A percentile compares a stretch with the other conserved stretches of the same genome.
These are phyloP conservation scores for Sisymbrium irio DNA, from an alignment of 345 rosid genomes.

Conservation along the genomic window DNA sequence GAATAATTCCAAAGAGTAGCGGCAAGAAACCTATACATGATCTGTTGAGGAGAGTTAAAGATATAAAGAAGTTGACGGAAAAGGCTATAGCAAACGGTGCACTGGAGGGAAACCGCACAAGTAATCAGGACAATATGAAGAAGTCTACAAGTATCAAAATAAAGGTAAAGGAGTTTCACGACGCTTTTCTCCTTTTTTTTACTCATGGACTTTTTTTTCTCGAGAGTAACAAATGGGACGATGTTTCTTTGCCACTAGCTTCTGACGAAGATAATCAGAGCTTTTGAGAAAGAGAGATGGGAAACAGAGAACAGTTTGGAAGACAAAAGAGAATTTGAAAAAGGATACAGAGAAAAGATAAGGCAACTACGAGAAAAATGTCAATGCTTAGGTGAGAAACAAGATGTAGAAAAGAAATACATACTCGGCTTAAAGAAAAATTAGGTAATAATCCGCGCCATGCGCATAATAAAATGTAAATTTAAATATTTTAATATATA, in stretches of 20 bases:
- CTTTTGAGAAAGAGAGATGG: background rate
- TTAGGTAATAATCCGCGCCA: too few species aligned
- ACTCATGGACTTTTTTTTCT: background rate
- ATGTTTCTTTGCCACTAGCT: slow-evolving; percentile 10
- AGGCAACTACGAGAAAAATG: background rate
- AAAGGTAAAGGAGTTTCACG: slow-evolving; percentile 1
- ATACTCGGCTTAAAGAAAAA: background rate
- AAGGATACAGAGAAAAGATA: background rate
- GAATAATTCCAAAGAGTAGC: slow-evolving; percentile 6
- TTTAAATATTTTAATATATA: too few species aligned
- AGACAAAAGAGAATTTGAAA: background rate
- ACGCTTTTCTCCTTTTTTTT: background rate
- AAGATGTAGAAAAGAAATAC: slow-evolving; percentile 7
- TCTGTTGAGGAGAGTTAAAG: slow-evolving; percentile 10
- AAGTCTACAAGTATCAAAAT: background rate
- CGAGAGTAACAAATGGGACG: background rate
- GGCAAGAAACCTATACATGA: slow-evolving; percentile 11
- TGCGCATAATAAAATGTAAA: too few species aligned
- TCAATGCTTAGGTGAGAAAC: slow-evolving; percentile 8
- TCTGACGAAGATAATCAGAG: background rate
- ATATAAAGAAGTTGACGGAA: slow-evolving; percentile 3
- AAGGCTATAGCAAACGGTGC: background rate
- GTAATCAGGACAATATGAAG: background rate
- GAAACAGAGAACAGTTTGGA: background rate
- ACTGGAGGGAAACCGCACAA: background rate